phyloP scores from a whole-genome alignment of 768 basidiomycete genomes.

The Suillus decipiens region DNA sequence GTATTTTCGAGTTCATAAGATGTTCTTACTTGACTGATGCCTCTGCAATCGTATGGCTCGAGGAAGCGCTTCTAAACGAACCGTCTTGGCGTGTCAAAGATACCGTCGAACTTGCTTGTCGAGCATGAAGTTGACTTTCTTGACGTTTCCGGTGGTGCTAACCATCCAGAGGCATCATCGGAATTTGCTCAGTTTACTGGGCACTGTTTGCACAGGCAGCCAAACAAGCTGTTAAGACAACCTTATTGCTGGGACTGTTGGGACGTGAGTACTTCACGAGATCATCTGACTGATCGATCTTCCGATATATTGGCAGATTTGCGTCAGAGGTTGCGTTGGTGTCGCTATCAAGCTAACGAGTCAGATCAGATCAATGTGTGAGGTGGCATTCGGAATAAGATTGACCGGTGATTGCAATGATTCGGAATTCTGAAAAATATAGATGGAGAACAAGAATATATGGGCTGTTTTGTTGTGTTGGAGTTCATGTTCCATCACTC shows the following conservation, averaged over 20 bases:
- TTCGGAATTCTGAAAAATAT: neutral
- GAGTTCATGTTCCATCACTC: neutral
- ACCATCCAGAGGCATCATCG: conserved; percentile 39
- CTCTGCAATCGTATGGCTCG: conserved; percentile 60
- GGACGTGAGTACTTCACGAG: conserved; percentile 26
- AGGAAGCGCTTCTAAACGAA: conserved; percentile 55
- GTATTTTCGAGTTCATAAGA: conserved; percentile 27
- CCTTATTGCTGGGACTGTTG: conserved; percentile 32
- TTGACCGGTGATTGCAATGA: conserved; percentile 13
- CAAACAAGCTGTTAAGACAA: conserved; percentile 47
- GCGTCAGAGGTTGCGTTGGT: conserved; percentile 57
- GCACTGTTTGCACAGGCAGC: conserved; percentile 57
- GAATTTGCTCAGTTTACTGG: conserved; percentile 40
- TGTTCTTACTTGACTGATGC: neutral
- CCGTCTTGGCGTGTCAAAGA: conserved; percentile 71
- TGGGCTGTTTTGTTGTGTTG: too few relatives aligned
- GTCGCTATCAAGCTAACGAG: conserved; percentile 46
- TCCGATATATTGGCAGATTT: conserved; percentile 28
- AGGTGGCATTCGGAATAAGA: conserved; percentile 13
- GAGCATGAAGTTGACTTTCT: conserved; percentile 73
- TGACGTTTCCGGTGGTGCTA: conserved; percentile 70
- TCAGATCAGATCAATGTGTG: conserved; percentile 53
- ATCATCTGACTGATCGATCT: neutral
- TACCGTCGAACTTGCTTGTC: conserved; percentile 61
- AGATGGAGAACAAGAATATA: neutral